Evolutionary conservation across 2,329 filamentous ascomycete species (phyloP).

Genomic region (Esteya vermicola): DNA sequence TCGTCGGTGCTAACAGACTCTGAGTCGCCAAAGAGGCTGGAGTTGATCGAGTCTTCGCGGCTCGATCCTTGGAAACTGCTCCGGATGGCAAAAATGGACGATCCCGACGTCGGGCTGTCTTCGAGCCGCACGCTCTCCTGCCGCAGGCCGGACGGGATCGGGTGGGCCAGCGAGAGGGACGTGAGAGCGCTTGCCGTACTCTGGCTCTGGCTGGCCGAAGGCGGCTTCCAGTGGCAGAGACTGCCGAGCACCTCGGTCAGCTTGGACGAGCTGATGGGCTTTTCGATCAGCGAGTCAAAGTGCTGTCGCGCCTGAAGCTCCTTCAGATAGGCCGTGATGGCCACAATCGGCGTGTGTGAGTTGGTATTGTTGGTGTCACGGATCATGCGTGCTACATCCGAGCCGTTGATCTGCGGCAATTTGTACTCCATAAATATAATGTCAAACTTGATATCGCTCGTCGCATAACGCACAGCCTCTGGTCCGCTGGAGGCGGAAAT

Average conservation of each 20-base stretch:
- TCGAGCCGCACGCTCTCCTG: conserved; percentile 51
- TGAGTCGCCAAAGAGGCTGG: conserved; percentile 74
- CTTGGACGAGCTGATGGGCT: conserved; percentile 87
- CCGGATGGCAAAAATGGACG: conserved; percentile 56
- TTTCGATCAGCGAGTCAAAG: conserved; percentile 91
- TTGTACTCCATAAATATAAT: conserved; percentile 98
- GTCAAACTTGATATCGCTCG: conserved; percentile 97
- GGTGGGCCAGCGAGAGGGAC: conserved; percentile 35
- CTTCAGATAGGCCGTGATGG: conserved; percentile 95
- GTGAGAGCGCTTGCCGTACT: conserved; percentile 23
- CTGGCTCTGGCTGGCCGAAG: conserved; percentile 33
- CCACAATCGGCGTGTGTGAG: conserved; percentile 85
- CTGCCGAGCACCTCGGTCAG: conserved; percentile 75
- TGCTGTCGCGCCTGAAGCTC: conserved; percentile 90
- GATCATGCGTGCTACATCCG: conserved; percentile 94
- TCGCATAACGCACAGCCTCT: conserved; percentile 83
- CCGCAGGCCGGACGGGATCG: conserved; percentile 49
- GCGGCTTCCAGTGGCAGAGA: conserved; percentile 87
- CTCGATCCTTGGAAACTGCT: conserved; percentile 69
- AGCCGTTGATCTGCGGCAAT: conserved; percentile 84
- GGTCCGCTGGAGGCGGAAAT: conserved; percentile 83
- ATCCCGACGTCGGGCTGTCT: conserved; percentile 73
- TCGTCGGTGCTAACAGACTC: conserved; percentile 71
- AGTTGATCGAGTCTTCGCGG: conserved; percentile 77
- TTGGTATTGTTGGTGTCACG: conserved; percentile 93